Percentiles rank a stretch among this genome's conserved stretches.
Conservation (phyloP, 768 basidiomycete genomes). For the Termitomyces bulborhizus region DNA sequence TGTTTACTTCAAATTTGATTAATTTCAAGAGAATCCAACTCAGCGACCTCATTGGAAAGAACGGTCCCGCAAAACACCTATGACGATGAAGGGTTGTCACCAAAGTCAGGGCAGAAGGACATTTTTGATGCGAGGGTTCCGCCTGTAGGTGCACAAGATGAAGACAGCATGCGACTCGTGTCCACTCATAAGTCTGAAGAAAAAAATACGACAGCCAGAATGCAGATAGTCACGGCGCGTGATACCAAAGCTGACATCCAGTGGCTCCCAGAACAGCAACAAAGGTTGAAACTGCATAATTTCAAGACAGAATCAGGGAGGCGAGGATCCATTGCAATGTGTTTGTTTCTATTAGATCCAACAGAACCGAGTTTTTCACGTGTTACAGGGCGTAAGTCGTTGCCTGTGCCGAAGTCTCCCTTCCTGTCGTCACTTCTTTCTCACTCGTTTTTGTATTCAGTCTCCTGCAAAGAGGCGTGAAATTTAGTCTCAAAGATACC, state of each 20-base stretch:
- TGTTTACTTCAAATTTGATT: no score
- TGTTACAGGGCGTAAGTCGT: background rate
- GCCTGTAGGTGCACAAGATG: conserved; percentile 15
- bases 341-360: background rate
- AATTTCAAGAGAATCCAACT: no score
- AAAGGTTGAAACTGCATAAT: no score
- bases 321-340: background rate
- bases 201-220: background rate
- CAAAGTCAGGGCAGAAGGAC: no score
- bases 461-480: background rate
- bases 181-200: background rate
- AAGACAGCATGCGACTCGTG: conserved; percentile 18
- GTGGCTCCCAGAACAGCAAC: background rate
- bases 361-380: background rate
- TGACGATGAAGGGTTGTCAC: no score
- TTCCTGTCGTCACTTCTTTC: background rate
- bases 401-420: background rate
- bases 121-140: no score
- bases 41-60: no score
- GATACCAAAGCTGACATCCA: background rate
- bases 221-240: background rate
- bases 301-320: no score
- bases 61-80: no score
- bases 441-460: background rate
- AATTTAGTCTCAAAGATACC: background rate